A percentile compares a stretch with the other conserved stretches of the same genome.
These are phyloP conservation scores for Macrocybe gigantea DNA, from an alignment of 768 basidiomycete species.

Conservation along the genomic window DNA sequence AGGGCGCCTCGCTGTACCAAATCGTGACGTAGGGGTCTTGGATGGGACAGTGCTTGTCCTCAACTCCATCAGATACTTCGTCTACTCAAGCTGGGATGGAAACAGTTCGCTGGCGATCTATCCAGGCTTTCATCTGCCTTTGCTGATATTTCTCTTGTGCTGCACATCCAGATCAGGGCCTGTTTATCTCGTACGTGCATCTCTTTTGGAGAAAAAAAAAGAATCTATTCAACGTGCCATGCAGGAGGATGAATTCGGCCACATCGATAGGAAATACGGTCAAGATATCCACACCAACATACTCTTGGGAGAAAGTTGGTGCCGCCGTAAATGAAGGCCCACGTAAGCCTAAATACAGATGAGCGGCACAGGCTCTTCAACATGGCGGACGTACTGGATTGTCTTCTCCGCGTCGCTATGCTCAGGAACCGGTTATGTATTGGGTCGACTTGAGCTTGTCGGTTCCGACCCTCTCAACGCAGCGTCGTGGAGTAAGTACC, in stretches of 20 bases:
- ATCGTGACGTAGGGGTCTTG: conserved; percentile 29
- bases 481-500: conserved; percentile 23
- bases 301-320: conserved; percentile 24
- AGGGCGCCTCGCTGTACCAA: conserved; percentile 24
- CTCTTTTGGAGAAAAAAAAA: not conserved
- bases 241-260: conserved; percentile 22
- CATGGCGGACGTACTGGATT: conserved; percentile 26
- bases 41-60: conserved; percentile 24
- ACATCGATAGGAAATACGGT: conserved; percentile 23
- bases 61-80: conserved; percentile 19
- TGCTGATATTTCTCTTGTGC: not conserved
- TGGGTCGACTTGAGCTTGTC: conserved; percentile 23
- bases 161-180: conserved; percentile 21
- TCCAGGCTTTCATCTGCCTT: too few relatives aligned
- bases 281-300: conserved; percentile 26
- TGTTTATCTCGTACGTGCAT: conserved; percentile 20
- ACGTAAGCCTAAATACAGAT: conserved; percentile 2
- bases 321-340: conserved; percentile 28
- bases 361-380: conserved; percentile 14
- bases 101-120: conserved; percentile 11
- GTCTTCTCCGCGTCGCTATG: conserved; percentile 25
- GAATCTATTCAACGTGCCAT: not conserved
- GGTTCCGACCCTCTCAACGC: conserved; percentile 25
- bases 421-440: conserved; percentile 22
- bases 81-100: conserved; percentile 28